These are phyloP conservation scores for Heimioporus sp. DNA, from an alignment of 768 basidiomycete species.

Conservation along the genomic window DNA sequence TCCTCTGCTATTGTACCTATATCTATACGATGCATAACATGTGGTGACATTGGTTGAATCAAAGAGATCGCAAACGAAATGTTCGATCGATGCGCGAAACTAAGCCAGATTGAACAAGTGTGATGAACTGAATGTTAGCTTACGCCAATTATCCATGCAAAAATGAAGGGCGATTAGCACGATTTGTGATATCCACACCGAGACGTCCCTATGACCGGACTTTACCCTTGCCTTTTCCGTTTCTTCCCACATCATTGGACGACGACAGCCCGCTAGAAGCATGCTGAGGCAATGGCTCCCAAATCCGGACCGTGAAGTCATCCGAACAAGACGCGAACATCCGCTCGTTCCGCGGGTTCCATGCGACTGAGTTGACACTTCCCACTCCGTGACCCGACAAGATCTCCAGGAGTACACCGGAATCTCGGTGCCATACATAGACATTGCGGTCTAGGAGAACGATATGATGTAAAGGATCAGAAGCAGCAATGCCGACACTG, in stretches of 20 bases:
- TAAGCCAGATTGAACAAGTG: slow-evolving; percentile 19
- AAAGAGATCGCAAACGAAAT: slow-evolving; percentile 20
- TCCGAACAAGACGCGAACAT: slow-evolving; percentile 98
- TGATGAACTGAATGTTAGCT: slow-evolving; percentile 27
- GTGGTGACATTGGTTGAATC: slow-evolving; percentile 23
- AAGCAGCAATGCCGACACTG: slow-evolving; percentile 17
- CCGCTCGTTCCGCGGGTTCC: slow-evolving; percentile 86
- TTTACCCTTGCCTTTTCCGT: slow-evolving; percentile 67
- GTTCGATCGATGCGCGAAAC: slow-evolving; percentile 22
- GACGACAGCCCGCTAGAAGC: slow-evolving; percentile 17
- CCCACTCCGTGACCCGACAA: slow-evolving; percentile 85
- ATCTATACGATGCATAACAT: slow-evolving; percentile 34
- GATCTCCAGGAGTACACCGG: slow-evolving; percentile 80
- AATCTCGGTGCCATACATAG: slow-evolving; percentile 94
- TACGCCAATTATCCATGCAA: slow-evolving; percentile 28
- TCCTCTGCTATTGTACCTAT: slow-evolving; percentile 26
- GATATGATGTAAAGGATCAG: slow-evolving; percentile 7
- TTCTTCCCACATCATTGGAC: slow-evolving; percentile 22
- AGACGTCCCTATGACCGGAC: slow-evolving; percentile 42
- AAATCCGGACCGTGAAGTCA: slow-evolving; percentile 87
- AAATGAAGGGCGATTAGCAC: slow-evolving; percentile 23
- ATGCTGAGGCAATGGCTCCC: slow-evolving; percentile 52
- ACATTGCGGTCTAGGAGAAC: slow-evolving; percentile 76
- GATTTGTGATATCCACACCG: slow-evolving; percentile 12
- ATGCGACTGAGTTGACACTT: slow-evolving; percentile 93